Percentiles rank a stretch among this genome's conserved stretches.
phyloP scores from a whole-genome alignment of 176 grass and related monocot species.

The Alopecurus myosuroides region DNA sequence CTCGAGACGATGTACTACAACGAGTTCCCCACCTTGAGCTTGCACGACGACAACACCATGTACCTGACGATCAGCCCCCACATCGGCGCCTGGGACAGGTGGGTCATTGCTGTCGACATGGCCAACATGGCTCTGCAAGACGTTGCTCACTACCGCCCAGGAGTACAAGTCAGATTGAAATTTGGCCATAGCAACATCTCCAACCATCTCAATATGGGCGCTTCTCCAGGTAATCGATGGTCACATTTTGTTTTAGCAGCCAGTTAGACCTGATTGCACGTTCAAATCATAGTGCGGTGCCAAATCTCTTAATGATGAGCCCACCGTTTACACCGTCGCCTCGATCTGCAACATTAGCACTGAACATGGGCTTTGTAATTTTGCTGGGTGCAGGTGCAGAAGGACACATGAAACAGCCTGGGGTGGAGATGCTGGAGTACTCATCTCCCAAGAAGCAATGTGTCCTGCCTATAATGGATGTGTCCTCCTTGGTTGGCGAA shows the following conservation, averaged over 20 bases:
- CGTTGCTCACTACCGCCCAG: background rate
- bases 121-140: background rate
- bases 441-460: background rate
- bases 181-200: background rate
- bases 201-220: background rate
- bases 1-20: background rate
- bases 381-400: background rate
- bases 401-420: background rate
- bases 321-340: no score
- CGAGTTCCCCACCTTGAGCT: no score
- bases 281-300: no score
- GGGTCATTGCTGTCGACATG: background rate
- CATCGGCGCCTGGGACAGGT: background rate
- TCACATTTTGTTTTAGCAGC: no score
- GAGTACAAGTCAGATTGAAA: background rate
- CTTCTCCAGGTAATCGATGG: background rate
- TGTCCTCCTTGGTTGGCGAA: background rate
- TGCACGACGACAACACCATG: background rate
- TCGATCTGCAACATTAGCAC: no score
- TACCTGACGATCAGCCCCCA: background rate
- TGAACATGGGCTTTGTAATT: no score
- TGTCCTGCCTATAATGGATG: background rate
- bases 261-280: no score
- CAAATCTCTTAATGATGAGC: no score
- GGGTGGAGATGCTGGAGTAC: background rate